Percentiles rank a stretch among this genome's conserved stretches.
Conservation (phyloP, 2,329 filamentous ascomycete genomes). For the Alternaria rosae region DNA sequence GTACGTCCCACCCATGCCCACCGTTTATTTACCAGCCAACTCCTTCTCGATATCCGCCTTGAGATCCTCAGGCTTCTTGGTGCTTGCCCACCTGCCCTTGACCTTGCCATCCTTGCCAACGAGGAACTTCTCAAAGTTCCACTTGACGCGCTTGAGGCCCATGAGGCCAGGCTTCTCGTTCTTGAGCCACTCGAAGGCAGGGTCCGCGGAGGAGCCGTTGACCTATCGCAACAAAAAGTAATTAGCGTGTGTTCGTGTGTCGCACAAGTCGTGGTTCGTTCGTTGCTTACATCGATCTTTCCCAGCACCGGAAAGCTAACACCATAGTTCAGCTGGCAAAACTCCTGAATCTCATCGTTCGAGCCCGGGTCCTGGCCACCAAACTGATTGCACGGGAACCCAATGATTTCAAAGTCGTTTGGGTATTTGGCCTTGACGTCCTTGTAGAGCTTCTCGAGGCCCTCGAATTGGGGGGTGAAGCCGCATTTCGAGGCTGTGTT, state of each 20-base stretch:
- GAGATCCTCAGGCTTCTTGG: constrained; percentile 82
- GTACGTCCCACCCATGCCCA: too few relatives aligned
- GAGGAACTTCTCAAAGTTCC: constrained; percentile 99
- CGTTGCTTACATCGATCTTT: constrained; percentile 77
- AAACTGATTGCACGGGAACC: constrained; percentile 99
- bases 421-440: constrained; percentile 71
- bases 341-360: constrained; percentile 67
- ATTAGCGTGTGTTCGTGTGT: background rate
- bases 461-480: constrained; percentile 94
- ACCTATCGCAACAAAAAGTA: constrained; percentile 21
- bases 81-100: constrained; percentile 84
- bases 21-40: constrained; percentile 51
- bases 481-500: constrained; percentile 99
- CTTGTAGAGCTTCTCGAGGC: constrained; percentile 91
- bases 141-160: constrained; percentile 92
- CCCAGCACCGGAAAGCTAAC: constrained; percentile 89
- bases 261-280: background rate
- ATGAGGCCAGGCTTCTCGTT: constrained; percentile 78
- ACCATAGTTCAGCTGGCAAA: constrained; percentile 94
- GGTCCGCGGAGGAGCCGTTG: constrained; percentile 82
- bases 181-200: constrained; percentile 80
- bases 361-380: constrained; percentile 85
- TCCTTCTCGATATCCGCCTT: constrained; percentile 79
- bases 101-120: constrained; percentile 86
- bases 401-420: constrained; percentile 84